Conservation (phyloP, 108 stramenopile species). For the Fistulifera pelliculosa region DNA sequence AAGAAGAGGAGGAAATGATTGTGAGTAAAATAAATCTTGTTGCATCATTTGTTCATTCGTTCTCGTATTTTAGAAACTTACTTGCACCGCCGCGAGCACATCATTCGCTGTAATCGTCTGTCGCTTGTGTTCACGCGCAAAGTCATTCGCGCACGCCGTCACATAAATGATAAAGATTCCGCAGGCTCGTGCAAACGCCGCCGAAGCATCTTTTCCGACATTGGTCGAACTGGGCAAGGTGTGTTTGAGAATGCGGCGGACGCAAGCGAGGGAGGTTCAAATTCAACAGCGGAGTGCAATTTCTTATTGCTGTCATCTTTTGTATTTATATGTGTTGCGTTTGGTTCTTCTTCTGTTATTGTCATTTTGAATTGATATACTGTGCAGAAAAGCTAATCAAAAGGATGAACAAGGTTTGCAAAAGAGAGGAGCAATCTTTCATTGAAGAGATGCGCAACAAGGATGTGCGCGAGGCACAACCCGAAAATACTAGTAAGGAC, state of each 20-base stretch:
- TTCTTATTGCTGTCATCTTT: conserved; percentile 5
- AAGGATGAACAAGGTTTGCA: no score
- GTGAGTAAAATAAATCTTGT: background rate
- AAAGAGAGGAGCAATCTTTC: no score
- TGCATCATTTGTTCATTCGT: no score
- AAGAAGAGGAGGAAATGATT: background rate
- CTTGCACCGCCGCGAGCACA: conserved; percentile 71
- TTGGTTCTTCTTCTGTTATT: background rate
- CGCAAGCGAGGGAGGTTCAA: conserved; percentile 89
- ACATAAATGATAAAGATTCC: conserved; percentile 89
- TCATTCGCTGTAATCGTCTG: conserved; percentile 87
- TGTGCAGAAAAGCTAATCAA: no score
- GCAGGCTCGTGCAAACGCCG: conserved; percentile 77
- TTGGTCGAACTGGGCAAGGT: conserved; percentile 68
- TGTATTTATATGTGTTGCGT: background rate
- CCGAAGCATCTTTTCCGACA: conserved; percentile 77
- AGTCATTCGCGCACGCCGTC: conserved; percentile 89
- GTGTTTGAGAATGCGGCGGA: conserved; percentile 77
- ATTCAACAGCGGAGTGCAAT: conserved; percentile 52
- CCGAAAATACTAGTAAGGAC: no score
- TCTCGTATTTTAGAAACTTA: conserved; percentile 11
- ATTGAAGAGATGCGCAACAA: no score
- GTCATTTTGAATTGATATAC: background rate
- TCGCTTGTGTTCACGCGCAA: conserved; percentile 74
- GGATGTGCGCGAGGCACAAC: no score